Evolutionary conservation across 805 yeast species (phyloP).

Genomic region (Metschnikowia picachoensis): DNA sequence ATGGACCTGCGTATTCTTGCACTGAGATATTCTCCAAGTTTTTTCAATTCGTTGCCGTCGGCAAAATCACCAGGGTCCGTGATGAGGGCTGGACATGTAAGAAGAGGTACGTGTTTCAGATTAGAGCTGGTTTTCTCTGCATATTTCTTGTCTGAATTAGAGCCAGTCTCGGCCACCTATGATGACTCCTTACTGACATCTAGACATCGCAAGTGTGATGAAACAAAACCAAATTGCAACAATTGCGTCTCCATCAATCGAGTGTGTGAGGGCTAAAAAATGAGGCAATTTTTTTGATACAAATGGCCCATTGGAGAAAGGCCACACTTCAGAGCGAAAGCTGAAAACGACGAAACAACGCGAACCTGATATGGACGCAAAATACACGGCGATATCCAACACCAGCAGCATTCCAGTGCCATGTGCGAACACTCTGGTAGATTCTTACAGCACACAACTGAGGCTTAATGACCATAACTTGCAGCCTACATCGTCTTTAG

Average conservation of each 20-base stretch:
- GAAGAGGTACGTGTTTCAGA: slow-evolving; percentile 32
- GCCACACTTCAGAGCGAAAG: background rate
- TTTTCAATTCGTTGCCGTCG: slow-evolving; percentile 15
- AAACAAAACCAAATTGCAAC: slow-evolving; percentile 47
- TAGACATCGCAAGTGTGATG: slow-evolving; percentile 56
- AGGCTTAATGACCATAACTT: background rate
- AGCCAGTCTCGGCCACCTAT: no score
- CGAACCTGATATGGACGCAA: background rate
- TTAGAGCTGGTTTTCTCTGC: no score
- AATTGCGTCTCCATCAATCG: slow-evolving; percentile 45
- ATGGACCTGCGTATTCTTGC: background rate
- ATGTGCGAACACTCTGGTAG: background rate
- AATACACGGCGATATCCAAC: background rate
- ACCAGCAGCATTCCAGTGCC: background rate
- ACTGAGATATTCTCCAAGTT: background rate
- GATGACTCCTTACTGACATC: slow-evolving; percentile 9
- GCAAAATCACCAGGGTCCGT: slow-evolving; percentile 47
- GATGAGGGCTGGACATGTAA: slow-evolving; percentile 61
- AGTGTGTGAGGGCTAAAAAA: slow-evolving; percentile 48
- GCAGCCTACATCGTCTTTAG: background rate
- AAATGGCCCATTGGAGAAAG: background rate
- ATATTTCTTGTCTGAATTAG: background rate
- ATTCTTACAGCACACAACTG: background rate
- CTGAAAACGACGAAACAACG: background rate
- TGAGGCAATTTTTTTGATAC: slow-evolving; percentile 47